Percentiles rank a stretch among this genome's conserved stretches.
phyloP scores from a whole-genome alignment of 2,329 filamentous ascomycete species.

The Dothideomycetes sp. region DNA sequence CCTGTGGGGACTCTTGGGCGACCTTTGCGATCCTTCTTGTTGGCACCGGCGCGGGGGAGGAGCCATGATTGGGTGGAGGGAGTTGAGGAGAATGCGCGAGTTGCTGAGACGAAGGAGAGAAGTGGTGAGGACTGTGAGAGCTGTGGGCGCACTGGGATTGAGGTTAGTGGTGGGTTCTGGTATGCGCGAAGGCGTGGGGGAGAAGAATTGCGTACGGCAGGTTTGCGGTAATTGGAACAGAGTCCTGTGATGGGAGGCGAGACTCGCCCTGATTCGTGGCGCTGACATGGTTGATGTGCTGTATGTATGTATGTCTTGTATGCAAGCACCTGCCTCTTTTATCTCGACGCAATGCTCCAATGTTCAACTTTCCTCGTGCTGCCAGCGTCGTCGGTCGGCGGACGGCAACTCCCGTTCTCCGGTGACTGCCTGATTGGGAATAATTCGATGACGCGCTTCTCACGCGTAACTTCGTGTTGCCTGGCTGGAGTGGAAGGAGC shows the following conservation, averaged over 20 bases:
- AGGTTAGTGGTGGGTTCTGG: conserved; percentile 7
- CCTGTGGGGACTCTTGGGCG: conserved; percentile 81
- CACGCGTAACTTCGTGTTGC: too few species aligned
- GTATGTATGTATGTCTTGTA: conserved; percentile 10
- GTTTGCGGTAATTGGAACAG: conserved; percentile 3
- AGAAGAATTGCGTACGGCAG: conserved; percentile 14
- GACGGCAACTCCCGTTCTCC: neutral
- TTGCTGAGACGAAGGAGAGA: conserved; percentile 36
- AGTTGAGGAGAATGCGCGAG: conserved; percentile 66
- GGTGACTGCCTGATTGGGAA: conserved; percentile 4
- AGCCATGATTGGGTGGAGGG: conserved; percentile 62
- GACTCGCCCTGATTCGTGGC: conserved; percentile 28
- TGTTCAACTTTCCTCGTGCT: conserved; percentile 5
- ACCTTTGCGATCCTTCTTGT: conserved; percentile 82
- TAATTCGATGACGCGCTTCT: conserved; percentile 10
- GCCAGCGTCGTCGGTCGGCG: conserved; percentile 5
- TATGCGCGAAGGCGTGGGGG: conserved; percentile 2
- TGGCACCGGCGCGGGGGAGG: conserved; percentile 67
- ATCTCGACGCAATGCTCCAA: neutral
- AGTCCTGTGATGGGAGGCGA: conserved; percentile 21
- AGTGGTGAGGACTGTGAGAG: conserved; percentile 18
- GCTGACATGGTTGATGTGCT: conserved; percentile 31
- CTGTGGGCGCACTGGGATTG: conserved; percentile 4
- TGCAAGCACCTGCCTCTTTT: neutral
- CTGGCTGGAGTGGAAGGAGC: too few species aligned